These are phyloP conservation scores for Barnettozyma sp. DNA, from an alignment of 805 yeast species.

Conservation along the genomic window DNA sequence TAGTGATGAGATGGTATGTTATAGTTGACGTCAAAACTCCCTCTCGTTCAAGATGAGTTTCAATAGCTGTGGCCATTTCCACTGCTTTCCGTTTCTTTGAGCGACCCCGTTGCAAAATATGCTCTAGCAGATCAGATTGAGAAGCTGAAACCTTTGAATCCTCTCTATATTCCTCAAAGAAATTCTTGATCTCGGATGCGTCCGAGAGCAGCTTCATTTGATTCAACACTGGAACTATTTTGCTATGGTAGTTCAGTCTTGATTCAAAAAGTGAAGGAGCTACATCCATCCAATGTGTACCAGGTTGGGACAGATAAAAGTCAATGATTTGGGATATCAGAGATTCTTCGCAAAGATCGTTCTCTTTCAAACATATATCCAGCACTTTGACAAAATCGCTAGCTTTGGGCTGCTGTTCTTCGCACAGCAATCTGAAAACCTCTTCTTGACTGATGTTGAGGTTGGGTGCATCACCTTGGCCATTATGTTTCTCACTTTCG, in stretches of 20 bases:
- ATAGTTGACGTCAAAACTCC: conserved; percentile 19
- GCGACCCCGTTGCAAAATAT: conserved; percentile 13
- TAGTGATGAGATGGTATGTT: conserved; percentile 23
- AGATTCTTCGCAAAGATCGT: background rate
- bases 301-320: conserved; percentile 20
- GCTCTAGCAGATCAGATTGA: conserved; percentile 17
- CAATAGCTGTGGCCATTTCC: conserved; percentile 11
- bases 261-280: conserved; percentile 19
- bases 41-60: conserved; percentile 8
- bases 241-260: conserved; percentile 21
- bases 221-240: conserved; percentile 20
- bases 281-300: conserved; percentile 15
- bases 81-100: conserved; percentile 15
- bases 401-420: conserved; percentile 22
- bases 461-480: conserved; percentile 10
- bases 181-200: conserved; percentile 13
- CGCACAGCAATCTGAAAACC: conserved; percentile 26
- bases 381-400: conserved; percentile 24
- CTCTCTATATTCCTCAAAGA: conserved; percentile 17
- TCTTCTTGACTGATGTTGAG: conserved; percentile 22
- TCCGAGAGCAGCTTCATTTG: conserved; percentile 13
- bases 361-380: conserved; percentile 19
- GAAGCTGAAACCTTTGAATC: conserved; percentile 13
- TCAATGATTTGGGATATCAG: conserved; percentile 20
- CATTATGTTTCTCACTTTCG: conserved; percentile 2